Conservation (phyloP, 148 eudicot genomes). For the Gaultheria prostrata region DNA sequence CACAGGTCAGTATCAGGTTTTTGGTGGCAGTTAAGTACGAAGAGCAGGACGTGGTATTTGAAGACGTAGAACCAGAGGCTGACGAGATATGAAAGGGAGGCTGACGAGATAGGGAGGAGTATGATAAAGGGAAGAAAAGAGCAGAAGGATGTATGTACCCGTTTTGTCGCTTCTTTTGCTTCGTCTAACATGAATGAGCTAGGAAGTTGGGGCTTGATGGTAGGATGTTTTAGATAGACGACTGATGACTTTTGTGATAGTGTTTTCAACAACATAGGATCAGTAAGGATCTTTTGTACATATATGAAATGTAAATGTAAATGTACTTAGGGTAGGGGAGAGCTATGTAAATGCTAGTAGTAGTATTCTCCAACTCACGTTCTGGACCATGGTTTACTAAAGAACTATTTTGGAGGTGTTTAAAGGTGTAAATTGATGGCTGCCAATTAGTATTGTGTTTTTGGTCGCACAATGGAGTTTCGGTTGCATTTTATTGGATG, state of each 20-base stretch:
- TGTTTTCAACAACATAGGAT: background rate
- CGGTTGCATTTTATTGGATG: too few species aligned
- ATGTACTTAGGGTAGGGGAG: background rate
- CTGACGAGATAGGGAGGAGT: background rate
- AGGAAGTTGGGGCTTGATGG: background rate
- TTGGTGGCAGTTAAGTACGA: slow-evolving; percentile 81
- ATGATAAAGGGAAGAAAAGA: background rate
- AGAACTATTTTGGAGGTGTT: background rate
- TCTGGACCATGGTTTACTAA: background rate
- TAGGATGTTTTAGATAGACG: background rate
- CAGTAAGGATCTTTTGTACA: background rate
- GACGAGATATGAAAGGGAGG: background rate
- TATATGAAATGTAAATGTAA: background rate
- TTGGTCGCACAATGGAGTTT: too few species aligned
- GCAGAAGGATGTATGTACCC: background rate
- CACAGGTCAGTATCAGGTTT: slow-evolving; percentile 74
- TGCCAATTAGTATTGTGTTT: too few species aligned
- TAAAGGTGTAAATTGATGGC: background rate
- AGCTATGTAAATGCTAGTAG: background rate
- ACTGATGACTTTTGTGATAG: background rate
- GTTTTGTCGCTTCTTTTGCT: background rate
- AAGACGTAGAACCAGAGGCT: background rate
- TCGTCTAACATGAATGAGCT: background rate
- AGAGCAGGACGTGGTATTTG: slow-evolving; percentile 43
- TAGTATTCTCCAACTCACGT: background rate